Evolutionary conservation across 768 basidiomycete genomes (phyloP), one percentile per base, ranked within the genome.

Genomic region (Psilocybe cyanescens): DNA sequence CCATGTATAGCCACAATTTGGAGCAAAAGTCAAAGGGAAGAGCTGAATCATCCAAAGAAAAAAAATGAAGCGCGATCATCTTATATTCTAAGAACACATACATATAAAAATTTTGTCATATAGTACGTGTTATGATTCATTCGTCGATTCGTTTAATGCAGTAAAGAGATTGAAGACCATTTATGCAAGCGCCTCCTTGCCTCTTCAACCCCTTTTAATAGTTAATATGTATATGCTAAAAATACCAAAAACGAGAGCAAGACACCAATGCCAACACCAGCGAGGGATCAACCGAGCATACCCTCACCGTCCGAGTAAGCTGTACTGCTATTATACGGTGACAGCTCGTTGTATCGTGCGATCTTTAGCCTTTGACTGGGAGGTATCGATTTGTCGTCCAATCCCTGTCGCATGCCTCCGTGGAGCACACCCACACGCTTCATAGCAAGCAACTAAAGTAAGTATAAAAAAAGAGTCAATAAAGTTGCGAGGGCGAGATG

Each of bases 301-400:
- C 83, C 83, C 72, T 86, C 85, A 2, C 84, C 83, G 57, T 87
- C 86, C 3, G 85, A 86, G 44, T 81, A 76, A 1, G 85, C 84
- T 0, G 86, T 80, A 48, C 84, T 84, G 65, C 83, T 85, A 53
- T 79, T 77, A 56, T 79, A 81, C 16, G 80, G 80, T 29, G 84
- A 84, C 7, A 88, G 74, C 68, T 89, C 87, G 44, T 74, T 83
- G 62, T 86, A 88, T n/a, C 80, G 79, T 6, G 87, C 85, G 63
- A 94, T 89, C 61, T 84, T 85, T 41, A 91, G 81, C 28, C 86
- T 81, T 68, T 94, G 91, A 58, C 84, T 85, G 1, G 91, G 91
- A 14, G 92, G 91, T 35, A 92, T 83, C 0, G 76, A 71, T 71
- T 86, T 86, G 44, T 90, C 88, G 60, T 87, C 83, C 9, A 83